Evolutionary conservation across 1,139 yeast species (phyloP), one percentile per base, ranked within the genome.

Genomic region (Spencermartinsiella ligniputridi): DNA sequence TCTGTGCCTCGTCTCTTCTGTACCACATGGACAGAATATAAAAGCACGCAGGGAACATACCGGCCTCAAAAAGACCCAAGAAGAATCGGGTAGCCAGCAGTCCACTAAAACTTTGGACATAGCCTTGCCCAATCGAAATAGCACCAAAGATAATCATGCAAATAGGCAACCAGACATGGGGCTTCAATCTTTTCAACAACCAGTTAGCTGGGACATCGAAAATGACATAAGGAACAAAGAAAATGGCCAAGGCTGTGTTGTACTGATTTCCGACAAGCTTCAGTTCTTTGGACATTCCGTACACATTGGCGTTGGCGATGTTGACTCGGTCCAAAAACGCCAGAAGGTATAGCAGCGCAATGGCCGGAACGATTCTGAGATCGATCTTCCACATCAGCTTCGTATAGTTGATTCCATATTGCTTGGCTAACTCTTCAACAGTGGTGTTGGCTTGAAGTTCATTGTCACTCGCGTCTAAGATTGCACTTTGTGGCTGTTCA

Each of bases 321-420:
- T 83, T 83, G 42, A 82, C 87, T 59, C 89, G 70, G 60, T 83
- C 90, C 59, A 83, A 68, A 54, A 83, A 83, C 0, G 87, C 78
- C 51, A 83, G 70, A 56, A 83, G 76, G 56, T 83, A 83, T 36
- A 83, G 70, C 37, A 82, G 62, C 61, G 87, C 79, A 54, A 83
- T 80, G 29, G 87, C 81, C 3, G 88, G 87, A 24, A 83, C 79
- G 37, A 83, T 81, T 48, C 82, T 75, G 3, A 78, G 44, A 56
- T 83, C 90, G 34, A 81, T 69, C 54, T 81, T 83, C 71, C 76
- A 67, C 79, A 79, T 78, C 42, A 83, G 67, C 54, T 67, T 73
- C 40, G 56, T 63, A 37, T 78, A 73, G 54, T 75, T 66, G 37
- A 78, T 62, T 27, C 69, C 70, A 43, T 66, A 54, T 41, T 70